Percentiles rank a stretch among this genome's conserved stretches.
Conservation (phyloP, 2,329 filamentous ascomycete species). For the Hypomyces perniciosus region DNA sequence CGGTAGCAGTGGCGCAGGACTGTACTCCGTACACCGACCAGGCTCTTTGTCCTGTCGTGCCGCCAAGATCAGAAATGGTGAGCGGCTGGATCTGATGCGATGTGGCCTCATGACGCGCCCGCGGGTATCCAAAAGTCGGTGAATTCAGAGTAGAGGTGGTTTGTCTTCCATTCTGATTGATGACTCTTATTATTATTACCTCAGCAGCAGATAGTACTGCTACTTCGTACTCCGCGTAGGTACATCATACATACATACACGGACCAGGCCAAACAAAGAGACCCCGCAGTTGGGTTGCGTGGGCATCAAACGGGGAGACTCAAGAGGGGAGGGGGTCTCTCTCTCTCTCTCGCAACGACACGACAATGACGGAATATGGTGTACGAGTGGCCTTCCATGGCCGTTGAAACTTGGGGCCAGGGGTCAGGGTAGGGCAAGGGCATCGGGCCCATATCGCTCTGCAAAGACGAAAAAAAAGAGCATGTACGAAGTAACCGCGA, state of each 20-base stretch:
- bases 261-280: background rate
- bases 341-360: background rate
- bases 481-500: background rate
- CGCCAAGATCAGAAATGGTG: constrained; percentile 5
- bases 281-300: constrained; percentile 14
- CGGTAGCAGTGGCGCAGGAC: background rate
- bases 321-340: too few species aligned
- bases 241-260: background rate
- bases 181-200: constrained; percentile 9
- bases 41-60: constrained; percentile 7
- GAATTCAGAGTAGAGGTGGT: constrained; percentile 5
- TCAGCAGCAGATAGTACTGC: background rate
- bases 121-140: constrained; percentile 11
- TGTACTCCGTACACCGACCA: background rate
- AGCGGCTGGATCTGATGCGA: constrained; percentile 1
- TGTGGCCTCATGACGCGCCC: constrained; percentile 11
- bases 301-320: background rate
- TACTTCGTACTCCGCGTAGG: background rate
- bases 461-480: background rate
- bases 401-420: background rate
- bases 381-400: constrained; percentile 2
- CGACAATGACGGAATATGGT: constrained; percentile 5
- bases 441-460: background rate
- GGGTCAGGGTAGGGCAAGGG: background rate
- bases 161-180: background rate